Evolutionary conservation across 164 flowering plant species (phyloP).

Genomic region (Magnolia kwangsiensis): DNA sequence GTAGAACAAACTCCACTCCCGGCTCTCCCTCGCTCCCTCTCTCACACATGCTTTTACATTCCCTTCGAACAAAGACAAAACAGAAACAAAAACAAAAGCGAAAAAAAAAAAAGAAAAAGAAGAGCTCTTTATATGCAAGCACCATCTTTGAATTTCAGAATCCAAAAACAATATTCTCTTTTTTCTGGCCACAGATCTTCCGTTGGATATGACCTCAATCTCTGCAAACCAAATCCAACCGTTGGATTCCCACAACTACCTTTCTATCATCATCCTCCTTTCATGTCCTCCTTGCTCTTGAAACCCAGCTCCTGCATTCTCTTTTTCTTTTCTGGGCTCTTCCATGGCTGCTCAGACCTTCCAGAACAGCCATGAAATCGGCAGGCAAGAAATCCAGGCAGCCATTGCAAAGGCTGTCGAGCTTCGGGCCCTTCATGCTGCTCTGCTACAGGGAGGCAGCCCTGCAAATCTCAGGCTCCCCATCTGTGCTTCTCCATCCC

Average conservation of each 20-base stretch:
- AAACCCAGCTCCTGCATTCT: slow-evolving; percentile 1
- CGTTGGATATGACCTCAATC: slow-evolving; percentile 29
- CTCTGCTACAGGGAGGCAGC: slow-evolving; percentile 62
- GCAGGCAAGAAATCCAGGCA: slow-evolving; percentile 59
- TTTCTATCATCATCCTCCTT: slow-evolving; percentile 8
- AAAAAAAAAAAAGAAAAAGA: not conserved
- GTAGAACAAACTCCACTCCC: slow-evolving; percentile 19
- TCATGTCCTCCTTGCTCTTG: slow-evolving; percentile 6
- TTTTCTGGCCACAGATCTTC: slow-evolving; percentile 24
- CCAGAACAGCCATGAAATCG: slow-evolving; percentile 36
- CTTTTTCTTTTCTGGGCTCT: not conserved
- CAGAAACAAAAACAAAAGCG: not conserved
- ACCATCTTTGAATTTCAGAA: slow-evolving; percentile 13
- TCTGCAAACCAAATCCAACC: slow-evolving; percentile 31
- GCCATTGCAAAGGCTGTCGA: slow-evolving; percentile 93
- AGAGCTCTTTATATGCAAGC: not conserved
- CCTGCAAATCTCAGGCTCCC: slow-evolving; percentile 45
- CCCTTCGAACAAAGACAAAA: slow-evolving; percentile 9
- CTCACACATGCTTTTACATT: slow-evolving; percentile 19
- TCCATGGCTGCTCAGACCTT: slow-evolving; percentile 42
- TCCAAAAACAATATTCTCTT: not conserved
- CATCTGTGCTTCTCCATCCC: slow-evolving; percentile 44
- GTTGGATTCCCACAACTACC: slow-evolving; percentile 22
- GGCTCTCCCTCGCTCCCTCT: slow-evolving; percentile 3
- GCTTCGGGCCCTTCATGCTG: slow-evolving; percentile 90